Percentiles rank a stretch among this genome's conserved stretches.
phyloP scores from a whole-genome alignment of 1,139 yeast species.

The Scheffersomyces illinoinensis region DNA sequence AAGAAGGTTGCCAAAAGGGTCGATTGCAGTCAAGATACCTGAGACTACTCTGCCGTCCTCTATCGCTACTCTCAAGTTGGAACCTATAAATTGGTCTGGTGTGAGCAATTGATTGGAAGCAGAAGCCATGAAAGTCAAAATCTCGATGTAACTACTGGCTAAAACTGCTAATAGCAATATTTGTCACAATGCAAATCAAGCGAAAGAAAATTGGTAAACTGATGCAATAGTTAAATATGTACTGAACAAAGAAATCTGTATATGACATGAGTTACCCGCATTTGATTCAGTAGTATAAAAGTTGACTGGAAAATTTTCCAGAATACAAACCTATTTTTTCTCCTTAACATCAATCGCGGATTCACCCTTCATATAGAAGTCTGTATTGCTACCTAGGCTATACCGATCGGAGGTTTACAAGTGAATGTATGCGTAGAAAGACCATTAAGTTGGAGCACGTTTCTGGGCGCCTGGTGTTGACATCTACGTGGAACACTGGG shows the following conservation, averaged over 20 bases:
- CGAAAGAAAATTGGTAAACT: neutral
- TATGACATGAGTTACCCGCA: neutral
- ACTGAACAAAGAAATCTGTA: neutral
- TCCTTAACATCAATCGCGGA: slow-evolving; percentile 48
- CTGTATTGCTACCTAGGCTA: slow-evolving; percentile 16
- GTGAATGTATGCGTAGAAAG: slow-evolving; percentile 42
- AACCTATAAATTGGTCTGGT: slow-evolving; percentile 36
- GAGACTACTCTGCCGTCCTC: slow-evolving; percentile 35
- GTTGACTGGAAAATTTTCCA: neutral
- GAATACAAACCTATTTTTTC: slow-evolving; percentile 2
- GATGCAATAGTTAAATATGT: no score
- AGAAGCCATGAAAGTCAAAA: neutral
- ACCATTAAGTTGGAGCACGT: slow-evolving; percentile 46
- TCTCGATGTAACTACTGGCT: neutral
- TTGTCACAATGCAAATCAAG: neutral
- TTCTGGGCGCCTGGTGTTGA: slow-evolving; percentile 62
- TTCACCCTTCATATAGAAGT: slow-evolving; percentile 37
- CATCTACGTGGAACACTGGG: slow-evolving; percentile 50
- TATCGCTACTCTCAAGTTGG: slow-evolving; percentile 28
- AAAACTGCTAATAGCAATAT: no score
- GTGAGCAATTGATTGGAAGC: neutral
- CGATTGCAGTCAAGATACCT: slow-evolving; percentile 44
- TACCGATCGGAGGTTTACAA: slow-evolving; percentile 19
- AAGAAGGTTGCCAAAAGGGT: slow-evolving; percentile 48
- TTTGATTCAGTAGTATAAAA: neutral